Conservation (phyloP, 2,329 filamentous ascomycete species). For the Apiospora hydei region DNA sequence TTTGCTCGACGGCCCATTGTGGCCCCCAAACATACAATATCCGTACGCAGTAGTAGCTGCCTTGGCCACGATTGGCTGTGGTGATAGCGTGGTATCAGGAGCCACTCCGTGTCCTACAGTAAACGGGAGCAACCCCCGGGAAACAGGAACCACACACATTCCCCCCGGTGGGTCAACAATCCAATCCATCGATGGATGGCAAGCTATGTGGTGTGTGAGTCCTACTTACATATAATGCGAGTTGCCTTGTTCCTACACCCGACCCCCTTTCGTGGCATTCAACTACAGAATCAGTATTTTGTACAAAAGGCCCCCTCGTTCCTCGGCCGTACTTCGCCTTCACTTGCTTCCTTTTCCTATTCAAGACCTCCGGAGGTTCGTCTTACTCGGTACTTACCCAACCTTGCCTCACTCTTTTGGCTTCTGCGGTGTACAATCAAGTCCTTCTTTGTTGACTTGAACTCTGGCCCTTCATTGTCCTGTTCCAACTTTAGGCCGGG, state of each 20-base stretch:
- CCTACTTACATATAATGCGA: neutral
- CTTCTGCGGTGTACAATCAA: conserved; percentile 25
- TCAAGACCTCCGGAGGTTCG: conserved; percentile 16
- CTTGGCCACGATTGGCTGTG: neutral
- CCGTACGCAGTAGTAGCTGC: neutral
- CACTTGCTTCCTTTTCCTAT: conserved; percentile 1
- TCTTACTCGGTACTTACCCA: conserved; percentile 3
- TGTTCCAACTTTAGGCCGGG: neutral
- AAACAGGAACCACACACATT: neutral
- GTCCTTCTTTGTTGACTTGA: conserved; percentile 37
- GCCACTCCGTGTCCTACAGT: neutral
- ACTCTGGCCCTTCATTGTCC: conserved; percentile 3
- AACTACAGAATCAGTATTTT: neutral
- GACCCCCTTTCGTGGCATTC: conserved; percentile 6
- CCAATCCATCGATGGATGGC: neutral
- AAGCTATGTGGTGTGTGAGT: neutral
- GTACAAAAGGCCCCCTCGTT: neutral
- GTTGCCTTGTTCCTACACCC: neutral
- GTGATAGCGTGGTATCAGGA: neutral
- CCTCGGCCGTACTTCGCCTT: conserved; percentile 1
- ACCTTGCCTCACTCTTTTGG: conserved; percentile 19
- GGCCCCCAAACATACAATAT: neutral
- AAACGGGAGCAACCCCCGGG: conserved; percentile 9
- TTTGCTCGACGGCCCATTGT: neutral
- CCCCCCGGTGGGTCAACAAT: conserved; percentile 1